These are phyloP conservation scores for Stagonosporopsis vannaccii DNA, from an alignment of 2,329 filamentous ascomycete species.

Conservation along the genomic window DNA sequence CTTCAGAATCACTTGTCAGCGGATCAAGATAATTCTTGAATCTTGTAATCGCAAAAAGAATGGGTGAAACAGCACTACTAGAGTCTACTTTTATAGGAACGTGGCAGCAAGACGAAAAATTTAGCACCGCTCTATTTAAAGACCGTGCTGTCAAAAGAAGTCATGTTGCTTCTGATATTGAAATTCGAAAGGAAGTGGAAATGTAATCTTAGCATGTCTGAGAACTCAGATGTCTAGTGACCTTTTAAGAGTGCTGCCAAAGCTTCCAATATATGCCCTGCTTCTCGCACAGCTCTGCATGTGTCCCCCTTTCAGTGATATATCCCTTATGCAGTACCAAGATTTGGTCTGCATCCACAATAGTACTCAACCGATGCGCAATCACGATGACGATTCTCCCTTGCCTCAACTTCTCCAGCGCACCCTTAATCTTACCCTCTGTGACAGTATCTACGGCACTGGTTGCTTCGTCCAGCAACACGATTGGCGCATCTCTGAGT, in stretches of 20 bases:
- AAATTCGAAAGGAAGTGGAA: too few species aligned
- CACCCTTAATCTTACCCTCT: constrained; percentile 41
- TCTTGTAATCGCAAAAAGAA: too few species aligned
- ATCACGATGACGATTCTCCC: constrained; percentile 51
- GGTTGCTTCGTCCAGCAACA: constrained; percentile 19
- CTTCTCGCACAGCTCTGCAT: constrained; percentile 14
- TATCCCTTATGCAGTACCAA: constrained; percentile 50
- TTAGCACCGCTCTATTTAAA: too few species aligned
- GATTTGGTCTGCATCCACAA: constrained; percentile 49
- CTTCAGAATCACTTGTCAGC: too few species aligned
- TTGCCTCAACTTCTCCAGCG: not conserved
- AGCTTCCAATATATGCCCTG: constrained; percentile 11
- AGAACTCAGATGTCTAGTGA: too few species aligned
- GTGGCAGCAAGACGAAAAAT: too few species aligned
- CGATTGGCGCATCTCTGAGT: constrained; percentile 13
- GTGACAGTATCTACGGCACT: constrained; percentile 9
- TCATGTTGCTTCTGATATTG: too few species aligned
- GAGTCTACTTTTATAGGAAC: too few species aligned
- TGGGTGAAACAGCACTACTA: too few species aligned
- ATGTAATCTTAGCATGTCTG: too few species aligned
- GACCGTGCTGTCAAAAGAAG: too few species aligned
- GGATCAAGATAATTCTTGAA: too few species aligned
- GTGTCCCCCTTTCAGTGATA: constrained; percentile 48
- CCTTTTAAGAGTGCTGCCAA: not conserved
- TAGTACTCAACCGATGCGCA: constrained; percentile 51